Evolutionary conservation across 208 protist genomes (phyloP).

Genomic region (Blechomonas ayalai): DNA sequence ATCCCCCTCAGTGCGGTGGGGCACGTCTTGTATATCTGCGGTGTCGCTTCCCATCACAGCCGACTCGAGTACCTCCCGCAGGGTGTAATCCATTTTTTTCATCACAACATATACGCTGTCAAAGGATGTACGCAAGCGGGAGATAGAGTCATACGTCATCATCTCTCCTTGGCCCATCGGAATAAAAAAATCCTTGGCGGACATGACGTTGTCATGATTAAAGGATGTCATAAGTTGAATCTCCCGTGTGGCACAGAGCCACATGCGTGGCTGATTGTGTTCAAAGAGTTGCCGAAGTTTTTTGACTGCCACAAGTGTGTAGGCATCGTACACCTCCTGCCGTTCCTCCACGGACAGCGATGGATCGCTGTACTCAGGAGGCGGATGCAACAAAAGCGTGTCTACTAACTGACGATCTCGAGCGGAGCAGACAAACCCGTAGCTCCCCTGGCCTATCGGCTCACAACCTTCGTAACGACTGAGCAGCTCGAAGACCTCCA

Average conservation of each 20-base stretch:
- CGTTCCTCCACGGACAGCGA: conserved; percentile 32
- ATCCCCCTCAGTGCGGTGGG: not conserved
- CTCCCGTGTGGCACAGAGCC: conserved; percentile 77
- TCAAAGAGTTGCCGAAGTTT: conserved; percentile 73
- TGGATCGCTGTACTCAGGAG: conserved; percentile 35
- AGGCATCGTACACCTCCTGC: conserved; percentile 43
- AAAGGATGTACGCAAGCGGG: conserved; percentile 41
- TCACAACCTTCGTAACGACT: conserved; percentile 61
- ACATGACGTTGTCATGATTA: conserved; percentile 77
- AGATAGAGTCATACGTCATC: conserved; percentile 66
- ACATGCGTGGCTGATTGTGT: conserved; percentile 71
- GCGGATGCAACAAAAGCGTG: conserved; percentile 26
- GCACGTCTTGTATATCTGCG: not conserved
- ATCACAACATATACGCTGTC: conserved; percentile 84
- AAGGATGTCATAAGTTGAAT: conserved; percentile 83
- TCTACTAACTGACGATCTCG: conserved; percentile 63
- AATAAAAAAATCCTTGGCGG: conserved; percentile 75
- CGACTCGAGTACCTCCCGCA: conserved; percentile 80
- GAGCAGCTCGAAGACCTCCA: conserved; percentile 72
- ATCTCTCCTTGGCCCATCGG: conserved; percentile 60
- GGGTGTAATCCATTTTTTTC: conserved; percentile 85
- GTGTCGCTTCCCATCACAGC: not conserved
- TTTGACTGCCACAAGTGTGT: conserved; percentile 73
- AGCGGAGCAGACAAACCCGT: conserved; percentile 74
- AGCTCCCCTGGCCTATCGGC: conserved; percentile 63